These are phyloP conservation scores for Beauveria pseudobassiana DNA, from an alignment of 2,329 filamentous ascomycete genomes.

Conservation along the genomic window DNA sequence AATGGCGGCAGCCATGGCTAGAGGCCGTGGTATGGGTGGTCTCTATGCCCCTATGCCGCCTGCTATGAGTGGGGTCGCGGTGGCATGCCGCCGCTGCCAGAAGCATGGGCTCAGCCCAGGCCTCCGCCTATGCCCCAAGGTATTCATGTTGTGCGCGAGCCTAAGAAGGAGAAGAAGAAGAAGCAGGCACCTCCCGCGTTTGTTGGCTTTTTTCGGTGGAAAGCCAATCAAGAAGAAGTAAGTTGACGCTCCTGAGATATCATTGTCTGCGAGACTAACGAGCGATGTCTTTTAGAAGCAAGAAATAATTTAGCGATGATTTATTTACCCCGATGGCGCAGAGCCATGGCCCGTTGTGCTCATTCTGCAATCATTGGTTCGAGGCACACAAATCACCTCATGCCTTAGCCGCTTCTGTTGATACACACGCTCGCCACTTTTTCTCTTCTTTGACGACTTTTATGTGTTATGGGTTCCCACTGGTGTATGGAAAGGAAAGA, in stretches of 20 bases:
- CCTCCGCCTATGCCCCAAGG: conserved; percentile 12
- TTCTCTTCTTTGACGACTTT: not conserved
- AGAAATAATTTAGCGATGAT: not conserved
- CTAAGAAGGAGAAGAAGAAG: conserved; percentile 21
- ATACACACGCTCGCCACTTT: not conserved
- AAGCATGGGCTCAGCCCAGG: conserved; percentile 14
- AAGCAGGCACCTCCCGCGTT: conserved; percentile 13
- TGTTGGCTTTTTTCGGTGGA: conserved; percentile 22
- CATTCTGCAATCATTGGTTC: not conserved
- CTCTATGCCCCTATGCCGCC: not conserved
- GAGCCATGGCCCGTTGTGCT: not conserved
- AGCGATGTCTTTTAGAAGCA: not conserved
- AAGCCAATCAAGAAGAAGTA: conserved; percentile 25
- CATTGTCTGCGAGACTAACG: not conserved
- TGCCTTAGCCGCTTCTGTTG: not conserved
- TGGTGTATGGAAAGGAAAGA: not conserved
- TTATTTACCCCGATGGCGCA: not conserved
- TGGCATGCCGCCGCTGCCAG: conserved; percentile 14
- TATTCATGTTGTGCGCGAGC: conserved; percentile 17
- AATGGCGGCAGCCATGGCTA: conserved; percentile 9
- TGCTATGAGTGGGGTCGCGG: conserved; percentile 9
- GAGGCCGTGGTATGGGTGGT: conserved; percentile 1
- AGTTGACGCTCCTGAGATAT: conserved; percentile 8
- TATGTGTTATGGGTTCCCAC: not conserved
- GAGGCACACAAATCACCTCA: not conserved